Conservation (phyloP, 2,329 filamentous ascomycete species). For the Pseudocercospora fuligena region DNA sequence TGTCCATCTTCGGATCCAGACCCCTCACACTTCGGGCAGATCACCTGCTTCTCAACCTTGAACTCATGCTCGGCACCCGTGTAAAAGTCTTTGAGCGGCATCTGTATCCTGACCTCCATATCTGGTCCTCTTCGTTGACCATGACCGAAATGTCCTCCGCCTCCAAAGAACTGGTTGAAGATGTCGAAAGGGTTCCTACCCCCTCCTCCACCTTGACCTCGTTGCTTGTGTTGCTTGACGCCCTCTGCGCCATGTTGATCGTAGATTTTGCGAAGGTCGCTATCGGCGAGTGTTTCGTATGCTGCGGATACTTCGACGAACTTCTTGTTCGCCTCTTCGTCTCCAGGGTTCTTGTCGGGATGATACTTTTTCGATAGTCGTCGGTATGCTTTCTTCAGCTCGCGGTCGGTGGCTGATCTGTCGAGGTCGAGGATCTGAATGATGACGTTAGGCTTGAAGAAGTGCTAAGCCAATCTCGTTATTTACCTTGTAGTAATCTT, state of each 20-base stretch:
- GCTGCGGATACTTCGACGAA: conserved; percentile 95
- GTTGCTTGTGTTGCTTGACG: conserved; percentile 78
- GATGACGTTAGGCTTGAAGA: conserved; percentile 39
- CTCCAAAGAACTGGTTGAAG: conserved; percentile 96
- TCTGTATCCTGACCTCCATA: conserved; percentile 80
- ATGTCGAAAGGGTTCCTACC: conserved; percentile 92
- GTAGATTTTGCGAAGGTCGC: conserved; percentile 84
- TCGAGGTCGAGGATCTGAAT: conserved; percentile 76
- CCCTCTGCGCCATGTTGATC: conserved; percentile 93
- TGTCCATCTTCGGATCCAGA: conserved; percentile 80
- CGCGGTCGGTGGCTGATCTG: conserved; percentile 77
- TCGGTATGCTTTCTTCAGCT: conserved; percentile 93
- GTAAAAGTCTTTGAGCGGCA: conserved; percentile 90
- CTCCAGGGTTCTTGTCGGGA: conserved; percentile 93
- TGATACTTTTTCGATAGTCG: conserved; percentile 93
- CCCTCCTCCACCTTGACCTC: conserved; percentile 63
- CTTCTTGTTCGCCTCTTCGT: conserved; percentile 80
- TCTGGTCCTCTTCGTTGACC: conserved; percentile 82
- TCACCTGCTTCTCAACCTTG: conserved; percentile 88
- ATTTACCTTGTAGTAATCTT: conserved; percentile 83
- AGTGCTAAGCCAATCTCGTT: not conserved
- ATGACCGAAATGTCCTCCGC: conserved; percentile 73
- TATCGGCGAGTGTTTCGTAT: conserved; percentile 86
- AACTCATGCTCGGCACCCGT: conserved; percentile 86
- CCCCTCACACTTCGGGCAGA: conserved; percentile 90